A percentile compares a stretch with the other conserved stretches of the same genome.
Conservation (phyloP, 1,139 yeast genomes). For the Pichia sp. region DNA sequence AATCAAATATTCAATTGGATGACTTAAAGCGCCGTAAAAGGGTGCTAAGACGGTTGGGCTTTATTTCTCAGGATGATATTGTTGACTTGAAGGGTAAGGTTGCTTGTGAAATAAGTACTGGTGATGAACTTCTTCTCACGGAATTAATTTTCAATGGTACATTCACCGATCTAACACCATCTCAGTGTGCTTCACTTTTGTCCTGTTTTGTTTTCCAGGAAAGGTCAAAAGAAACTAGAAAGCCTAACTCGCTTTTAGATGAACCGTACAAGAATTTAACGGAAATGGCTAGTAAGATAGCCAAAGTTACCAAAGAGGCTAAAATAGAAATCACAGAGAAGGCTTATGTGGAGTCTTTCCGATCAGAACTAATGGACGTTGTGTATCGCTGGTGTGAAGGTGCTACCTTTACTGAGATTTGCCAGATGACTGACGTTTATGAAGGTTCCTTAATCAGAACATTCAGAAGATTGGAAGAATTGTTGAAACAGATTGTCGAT, state of each 20-base stretch:
- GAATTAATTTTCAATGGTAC: slow-evolving; percentile 94
- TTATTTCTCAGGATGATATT: slow-evolving; percentile 76
- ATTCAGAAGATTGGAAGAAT: slow-evolving; percentile 90
- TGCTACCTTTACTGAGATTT: slow-evolving; percentile 90
- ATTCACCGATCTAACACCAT: slow-evolving; percentile 80
- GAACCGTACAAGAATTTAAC: slow-evolving; percentile 85
- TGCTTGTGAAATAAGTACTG: slow-evolving; percentile 82
- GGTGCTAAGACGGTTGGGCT: slow-evolving; percentile 76
- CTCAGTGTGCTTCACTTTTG: slow-evolving; percentile 85
- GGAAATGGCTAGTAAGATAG: slow-evolving; percentile 86
- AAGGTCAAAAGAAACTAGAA: slow-evolving; percentile 82
- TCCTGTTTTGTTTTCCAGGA: slow-evolving; percentile 98
- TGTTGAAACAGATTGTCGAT: slow-evolving; percentile 79
- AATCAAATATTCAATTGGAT: slow-evolving; percentile 88
- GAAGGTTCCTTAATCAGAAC: slow-evolving; percentile 94
- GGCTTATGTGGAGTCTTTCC: slow-evolving; percentile 85
- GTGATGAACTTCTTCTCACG: slow-evolving; percentile 84
- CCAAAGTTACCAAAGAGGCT: slow-evolving; percentile 82
- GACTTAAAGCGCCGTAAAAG: slow-evolving; percentile 90
- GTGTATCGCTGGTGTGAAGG: slow-evolving; percentile 97
- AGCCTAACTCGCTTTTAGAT: slow-evolving; percentile 78
- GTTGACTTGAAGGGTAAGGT: slow-evolving; percentile 78
- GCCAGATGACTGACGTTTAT: slow-evolving; percentile 97
- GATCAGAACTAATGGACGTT: slow-evolving; percentile 94
- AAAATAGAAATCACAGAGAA: slow-evolving; percentile 85